Evolutionary conservation across 163 green algal genomes (phyloP).

Genomic region (Scenedesmus sp.): DNA sequence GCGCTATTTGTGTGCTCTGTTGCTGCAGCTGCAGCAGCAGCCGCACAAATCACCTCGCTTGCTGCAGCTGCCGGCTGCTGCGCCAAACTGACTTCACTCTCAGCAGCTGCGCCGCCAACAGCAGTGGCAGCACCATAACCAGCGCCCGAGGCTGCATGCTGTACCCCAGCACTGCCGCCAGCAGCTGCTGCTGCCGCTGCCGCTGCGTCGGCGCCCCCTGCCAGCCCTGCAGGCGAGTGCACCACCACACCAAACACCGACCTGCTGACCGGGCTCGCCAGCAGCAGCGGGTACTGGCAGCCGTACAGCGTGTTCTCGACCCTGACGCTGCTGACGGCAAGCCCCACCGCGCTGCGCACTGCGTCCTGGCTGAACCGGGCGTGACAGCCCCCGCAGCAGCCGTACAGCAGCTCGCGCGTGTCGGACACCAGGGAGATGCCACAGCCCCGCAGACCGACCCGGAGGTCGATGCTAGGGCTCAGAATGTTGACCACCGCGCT

Average conservation of each 20-base stretch:
- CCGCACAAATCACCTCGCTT: not conserved
- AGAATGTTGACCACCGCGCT: conserved; percentile 7
- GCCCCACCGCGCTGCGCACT: conserved; percentile 60
- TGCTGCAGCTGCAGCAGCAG: conserved; percentile 6
- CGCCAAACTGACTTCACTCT: not conserved
- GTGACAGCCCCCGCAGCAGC: conserved; percentile 50
- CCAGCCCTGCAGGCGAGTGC: not conserved
- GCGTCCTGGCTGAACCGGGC: conserved; percentile 54
- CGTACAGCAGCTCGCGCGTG: conserved; percentile 77
- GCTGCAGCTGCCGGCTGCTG: not conserved
- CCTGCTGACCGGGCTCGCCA: conserved; percentile 62
- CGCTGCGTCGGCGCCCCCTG: not conserved
- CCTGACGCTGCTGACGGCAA: conserved; percentile 63
- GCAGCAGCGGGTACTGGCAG: conserved; percentile 58
- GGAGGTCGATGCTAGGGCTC: conserved; percentile 58
- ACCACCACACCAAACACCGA: conserved; percentile 53
- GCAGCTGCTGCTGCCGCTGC: not conserved
- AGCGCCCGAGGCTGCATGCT: not conserved
- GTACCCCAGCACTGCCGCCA: not conserved
- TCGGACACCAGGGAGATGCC: conserved; percentile 77
- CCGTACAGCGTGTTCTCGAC: conserved; percentile 67
- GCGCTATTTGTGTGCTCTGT: not conserved
- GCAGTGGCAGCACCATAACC: not conserved
- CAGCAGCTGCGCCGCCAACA: not conserved
- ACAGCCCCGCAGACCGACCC: conserved; percentile 65